phyloP scores from a whole-genome alignment of 345 rosid species.

The Bruguiera sexangula region DNA sequence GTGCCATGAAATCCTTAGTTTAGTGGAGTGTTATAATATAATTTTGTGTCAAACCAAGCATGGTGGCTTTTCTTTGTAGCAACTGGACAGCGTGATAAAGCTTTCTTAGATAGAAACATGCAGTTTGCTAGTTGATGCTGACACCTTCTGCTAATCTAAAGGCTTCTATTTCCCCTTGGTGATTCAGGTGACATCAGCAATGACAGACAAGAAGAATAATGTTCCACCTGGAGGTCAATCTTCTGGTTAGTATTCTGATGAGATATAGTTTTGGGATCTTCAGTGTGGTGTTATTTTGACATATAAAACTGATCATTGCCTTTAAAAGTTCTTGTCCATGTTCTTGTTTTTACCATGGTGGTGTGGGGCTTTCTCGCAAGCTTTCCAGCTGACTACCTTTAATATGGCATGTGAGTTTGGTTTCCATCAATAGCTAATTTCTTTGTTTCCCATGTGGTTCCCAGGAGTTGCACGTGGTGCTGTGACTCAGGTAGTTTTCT shows the following conservation, averaged over 20 bases:
- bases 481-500: slow-evolving; percentile 38
- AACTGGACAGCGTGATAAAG: no score
- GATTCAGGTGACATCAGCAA: slow-evolving; percentile 44
- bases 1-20: background rate
- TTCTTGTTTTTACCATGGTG: background rate
- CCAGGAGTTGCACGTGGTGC: slow-evolving; percentile 32
- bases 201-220: slow-evolving; percentile 37
- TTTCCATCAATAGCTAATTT: background rate
- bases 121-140: background rate
- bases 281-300: background rate
- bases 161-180: slow-evolving; percentile 8
- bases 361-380: no score
- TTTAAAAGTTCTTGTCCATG: background rate
- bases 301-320: background rate
- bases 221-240: slow-evolving; percentile 45
- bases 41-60: background rate
- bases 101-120: background rate
- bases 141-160: background rate
- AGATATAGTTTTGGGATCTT: background rate
- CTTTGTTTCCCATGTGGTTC: slow-evolving; percentile 8
- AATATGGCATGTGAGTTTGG: background rate
- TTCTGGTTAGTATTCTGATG: slow-evolving; percentile 45
- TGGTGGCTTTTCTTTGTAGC: background rate
- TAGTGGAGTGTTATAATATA: background rate
- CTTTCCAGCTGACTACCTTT: no score